A percentile compares a stretch with the other conserved stretches of the same genome.
phyloP scores from a whole-genome alignment of 2,329 filamentous ascomycete genomes.

The Fusarium torreyae region DNA sequence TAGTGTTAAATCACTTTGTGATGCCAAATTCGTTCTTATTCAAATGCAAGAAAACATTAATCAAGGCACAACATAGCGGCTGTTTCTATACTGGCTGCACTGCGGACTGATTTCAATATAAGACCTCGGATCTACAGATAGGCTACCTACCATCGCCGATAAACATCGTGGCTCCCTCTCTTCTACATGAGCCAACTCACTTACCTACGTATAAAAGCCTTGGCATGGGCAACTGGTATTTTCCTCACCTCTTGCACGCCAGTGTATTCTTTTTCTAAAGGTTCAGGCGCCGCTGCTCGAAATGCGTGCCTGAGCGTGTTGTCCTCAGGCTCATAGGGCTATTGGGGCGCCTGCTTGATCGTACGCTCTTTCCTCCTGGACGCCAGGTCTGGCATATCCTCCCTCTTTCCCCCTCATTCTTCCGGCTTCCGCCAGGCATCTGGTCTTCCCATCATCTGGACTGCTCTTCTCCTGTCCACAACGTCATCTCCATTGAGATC shows the following conservation, averaged over 20 bases:
- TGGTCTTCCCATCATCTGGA: constrained; percentile 5
- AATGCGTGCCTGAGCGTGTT: constrained; percentile 6
- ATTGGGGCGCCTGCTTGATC: constrained; percentile 15
- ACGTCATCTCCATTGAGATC: neutral
- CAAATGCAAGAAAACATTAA: neutral
- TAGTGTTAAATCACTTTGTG: too few relatives aligned
- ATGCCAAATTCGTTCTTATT: neutral
- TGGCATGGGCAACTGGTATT: neutral
- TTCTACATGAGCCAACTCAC: neutral
- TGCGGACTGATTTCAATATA: too few relatives aligned
- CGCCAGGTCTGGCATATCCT: constrained; percentile 6
- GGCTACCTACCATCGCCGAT: neutral
- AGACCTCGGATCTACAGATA: neutral
- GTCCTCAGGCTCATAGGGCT: constrained; percentile 28
- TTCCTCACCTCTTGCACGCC: neutral
- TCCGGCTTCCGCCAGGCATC: constrained; percentile 19
- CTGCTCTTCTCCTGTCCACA: neutral
- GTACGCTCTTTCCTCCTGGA: constrained; percentile 24
- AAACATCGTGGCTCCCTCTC: neutral
- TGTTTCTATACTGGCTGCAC: neutral
- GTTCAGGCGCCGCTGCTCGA: neutral
- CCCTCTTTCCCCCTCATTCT: constrained; percentile 8
- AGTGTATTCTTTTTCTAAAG: neutral
- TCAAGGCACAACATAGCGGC: neutral
- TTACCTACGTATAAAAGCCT: neutral